Evolutionary conservation across 1,139 yeast genomes (phyloP), one percentile per base, ranked within the genome.

Genomic region (Blastobotrys apis): DNA sequence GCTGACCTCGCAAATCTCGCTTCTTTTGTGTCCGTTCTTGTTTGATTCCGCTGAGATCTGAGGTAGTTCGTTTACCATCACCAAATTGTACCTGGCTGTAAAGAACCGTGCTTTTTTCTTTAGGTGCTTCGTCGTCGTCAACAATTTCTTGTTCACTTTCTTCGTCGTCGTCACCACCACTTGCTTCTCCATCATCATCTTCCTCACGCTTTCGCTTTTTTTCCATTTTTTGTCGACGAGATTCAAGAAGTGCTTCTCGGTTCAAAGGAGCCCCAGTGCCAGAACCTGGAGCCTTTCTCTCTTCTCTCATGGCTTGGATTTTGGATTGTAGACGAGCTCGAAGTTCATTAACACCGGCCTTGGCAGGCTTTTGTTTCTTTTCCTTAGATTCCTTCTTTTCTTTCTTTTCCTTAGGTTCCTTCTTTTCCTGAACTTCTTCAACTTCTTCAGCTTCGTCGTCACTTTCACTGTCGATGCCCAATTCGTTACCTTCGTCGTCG

Each of bases 261-360:
- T 62, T 77, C 69, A 81, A 75, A 10, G 94, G 92, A 0, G 95
- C 94, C 22, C 95, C 95, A 3, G 75, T 72, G 13, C 74, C 80
- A 0, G 92, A 70, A 1, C 97, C 97, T 1, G 94, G 94, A 0
- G 97, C 98, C 59, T 84, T 90, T 59, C 99, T 79, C 64, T 78
- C 84, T 48, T 83, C 92, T 54, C 81, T 79, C 66, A 92, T 63
- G 23, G 66, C 71, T 48, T 72, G 77, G 53, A 92, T 90, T 63
- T 81, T 85, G 17, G 75, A 75, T 27, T 92, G 81, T 43, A 92
- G 73, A 62, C 83, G 80, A 23, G 78, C 80, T 56, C 87, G 76
- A 50, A 92, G 73, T 52, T 77, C 82, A 5, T 74, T 74, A 46
- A 86, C 69, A 43, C 81, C 60, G 19, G 53, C 53, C 15, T 30